Evolutionary conservation across 225 moss, liverwort and hornwort genomes (phyloP).

Genomic region (Pseudoscleropodium purum): DNA sequence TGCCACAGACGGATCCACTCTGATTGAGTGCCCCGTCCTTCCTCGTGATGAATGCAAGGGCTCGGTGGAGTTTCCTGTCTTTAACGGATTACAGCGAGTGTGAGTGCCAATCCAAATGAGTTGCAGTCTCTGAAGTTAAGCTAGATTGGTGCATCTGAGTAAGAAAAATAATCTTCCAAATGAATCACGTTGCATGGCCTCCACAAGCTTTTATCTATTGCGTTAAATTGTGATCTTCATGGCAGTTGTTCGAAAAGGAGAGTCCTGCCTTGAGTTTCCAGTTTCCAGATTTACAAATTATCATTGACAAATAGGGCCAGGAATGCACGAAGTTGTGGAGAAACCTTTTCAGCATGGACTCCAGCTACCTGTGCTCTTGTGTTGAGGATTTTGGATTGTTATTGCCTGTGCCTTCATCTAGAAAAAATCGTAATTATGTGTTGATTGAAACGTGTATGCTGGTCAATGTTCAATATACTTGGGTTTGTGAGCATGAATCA

Average conservation of each 20-base stretch:
- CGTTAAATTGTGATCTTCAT: background rate
- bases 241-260: background rate
- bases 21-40: slow-evolving; percentile 67
- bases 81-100: background rate
- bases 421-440: background rate
- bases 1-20: slow-evolving; percentile 48
- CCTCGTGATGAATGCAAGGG: slow-evolving; percentile 46
- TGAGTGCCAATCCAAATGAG: background rate
- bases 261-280: background rate
- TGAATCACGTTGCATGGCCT: background rate
- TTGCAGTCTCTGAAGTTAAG: background rate
- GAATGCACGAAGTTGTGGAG: background rate
- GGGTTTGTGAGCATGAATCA: background rate
- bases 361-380: background rate
- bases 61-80: slow-evolving; percentile 33
- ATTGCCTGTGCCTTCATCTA: background rate
- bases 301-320: background rate
- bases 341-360: background rate
- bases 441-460: background rate
- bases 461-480: background rate
- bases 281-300: background rate
- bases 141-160: background rate
- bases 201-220: background rate
- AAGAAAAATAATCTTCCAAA: background rate
- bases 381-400: background rate